Base-by-base conservation (phyloP, 495 filamentous ascomycete species). In the Neurospora africana region DNA sequence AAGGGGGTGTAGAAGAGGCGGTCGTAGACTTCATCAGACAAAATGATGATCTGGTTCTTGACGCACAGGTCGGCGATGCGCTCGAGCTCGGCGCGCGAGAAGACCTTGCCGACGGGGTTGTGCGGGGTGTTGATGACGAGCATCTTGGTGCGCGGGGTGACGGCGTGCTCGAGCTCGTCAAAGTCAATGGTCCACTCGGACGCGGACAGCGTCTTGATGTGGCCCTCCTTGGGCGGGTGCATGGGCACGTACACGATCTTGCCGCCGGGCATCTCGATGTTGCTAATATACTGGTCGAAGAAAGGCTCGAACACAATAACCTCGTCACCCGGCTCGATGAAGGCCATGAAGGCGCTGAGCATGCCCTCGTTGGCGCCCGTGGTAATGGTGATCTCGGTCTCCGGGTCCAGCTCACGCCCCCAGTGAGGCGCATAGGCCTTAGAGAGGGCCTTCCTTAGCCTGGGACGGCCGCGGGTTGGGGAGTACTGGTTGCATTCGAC, bases 401-500 rank as follows among this genome's bases (percentile, higher is more conserved):
- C 91, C 7, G 95, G 93, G 79, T 98, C 86, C 19, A 99, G 81
- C 70, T 86, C 88, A 61, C 89, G 86, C 36, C 90, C 92, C 82
- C 95, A 97, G 82, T 89, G 90, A 1, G 92, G 91, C 1, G 93
- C 91, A 81, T 98, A 98, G 11, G 96, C 90, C 72, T 94, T 89
- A 0, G 95, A 91, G 75, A 99, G 87, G 38, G 95, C 95, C 82
- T 98, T 90, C 86, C 90, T 94, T 75, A 99, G 84, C 40, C 94
- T 87, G 41, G 95, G 93, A 0, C 95, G 90, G 69, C 95, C 95
- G 86, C 92, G 93, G 2, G 95, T 98, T 4, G 95, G 95, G 17
- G 94, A 93, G 83, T 99, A 99, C 83, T 99, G 95, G 80, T 99
- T 99, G 85, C 95, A 97, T 69, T 98, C 95, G 7, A 99, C 95